A percentile compares a stretch with the other conserved stretches of the same genome.
Conservation (phyloP, 176 grass and related monocot species). For the barley (Hordeum vulgare) region MorexV3_pseudomolecules_assembly NC_058524.1:528245524-528246023, state of each 20-base stretch:
- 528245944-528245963: background rate
- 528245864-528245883: conserved; percentile 33
- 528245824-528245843: conserved; percentile 98
- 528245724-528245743: background rate
- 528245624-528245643: conserved; percentile 83
- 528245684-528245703: conserved; percentile 9
- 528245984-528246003: background rate
- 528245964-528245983: background rate
- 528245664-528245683: conserved; percentile 82
- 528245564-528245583: background rate
- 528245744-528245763: background rate
- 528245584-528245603: background rate
- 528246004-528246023: background rate
- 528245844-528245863: conserved; percentile 98
- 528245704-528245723: background rate
- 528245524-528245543: background rate
- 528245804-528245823: conserved; percentile 75
- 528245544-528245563: background rate
- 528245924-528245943: background rate
- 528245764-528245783: background rate
- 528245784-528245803: conserved; percentile 33
- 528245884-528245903: background rate
- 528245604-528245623: conserved; percentile 96
- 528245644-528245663: conserved; percentile 99
- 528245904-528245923: background rate